Evolutionary conservation across 2,329 filamentous ascomycete genomes (phyloP).

Genomic region (Phaeosphaeriaceae sp.): DNA sequence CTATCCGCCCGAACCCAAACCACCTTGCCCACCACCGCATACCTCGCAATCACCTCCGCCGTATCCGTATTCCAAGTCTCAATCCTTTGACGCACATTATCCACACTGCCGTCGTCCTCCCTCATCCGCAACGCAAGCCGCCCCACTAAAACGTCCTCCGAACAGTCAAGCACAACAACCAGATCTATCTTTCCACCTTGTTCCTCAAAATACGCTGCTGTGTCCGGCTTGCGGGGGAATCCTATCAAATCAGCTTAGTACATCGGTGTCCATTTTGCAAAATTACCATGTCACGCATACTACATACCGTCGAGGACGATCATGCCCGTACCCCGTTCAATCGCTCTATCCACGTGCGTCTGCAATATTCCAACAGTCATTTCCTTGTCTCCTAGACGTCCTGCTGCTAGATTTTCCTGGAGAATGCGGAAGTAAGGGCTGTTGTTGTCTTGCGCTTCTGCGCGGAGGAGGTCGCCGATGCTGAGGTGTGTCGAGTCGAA

Average conservation of each 20-base stretch:
- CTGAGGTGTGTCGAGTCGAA: slow-evolving; percentile 3
- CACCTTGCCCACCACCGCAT: slow-evolving; percentile 1
- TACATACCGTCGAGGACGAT: background rate
- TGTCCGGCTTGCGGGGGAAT: background rate
- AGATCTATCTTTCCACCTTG: background rate
- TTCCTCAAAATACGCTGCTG: background rate
- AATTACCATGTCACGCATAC: background rate
- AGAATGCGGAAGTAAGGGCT: background rate
- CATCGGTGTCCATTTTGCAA: too few species aligned
- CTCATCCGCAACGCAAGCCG: background rate
- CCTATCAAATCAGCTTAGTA: background rate
- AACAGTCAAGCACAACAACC: background rate
- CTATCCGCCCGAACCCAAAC: slow-evolving; percentile 1
- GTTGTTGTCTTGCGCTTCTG: slow-evolving; percentile 1
- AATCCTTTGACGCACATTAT: background rate
- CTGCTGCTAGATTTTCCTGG: background rate
- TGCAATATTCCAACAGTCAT: background rate
- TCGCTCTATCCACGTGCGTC: too few species aligned
- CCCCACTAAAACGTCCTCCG: background rate
- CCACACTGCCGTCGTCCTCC: background rate
- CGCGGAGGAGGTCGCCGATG: slow-evolving; percentile 7
- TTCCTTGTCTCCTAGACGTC: background rate
- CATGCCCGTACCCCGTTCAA: too few species aligned
- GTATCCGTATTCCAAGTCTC: background rate
- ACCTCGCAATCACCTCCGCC: slow-evolving; percentile 3